A percentile compares a stretch with the other conserved stretches of the same genome.
Evolutionary conservation across 108 stramenopile species (phyloP).

Genomic region (Fragilaria radians): DNA sequence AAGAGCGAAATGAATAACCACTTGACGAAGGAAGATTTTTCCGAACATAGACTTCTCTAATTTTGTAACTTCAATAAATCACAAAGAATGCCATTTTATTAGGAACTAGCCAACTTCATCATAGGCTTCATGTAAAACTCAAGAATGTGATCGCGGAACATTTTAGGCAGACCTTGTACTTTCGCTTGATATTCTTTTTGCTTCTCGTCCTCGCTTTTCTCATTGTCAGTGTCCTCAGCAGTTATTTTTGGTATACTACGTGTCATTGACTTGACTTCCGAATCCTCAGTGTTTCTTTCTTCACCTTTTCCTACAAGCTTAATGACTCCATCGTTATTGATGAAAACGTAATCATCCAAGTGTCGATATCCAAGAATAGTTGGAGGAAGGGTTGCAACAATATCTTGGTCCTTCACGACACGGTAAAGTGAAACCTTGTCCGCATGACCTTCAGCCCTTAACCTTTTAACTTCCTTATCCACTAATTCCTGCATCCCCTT

Average conservation of each 20-base stretch:
- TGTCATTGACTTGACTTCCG: not conserved
- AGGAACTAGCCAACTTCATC: too few relatives aligned
- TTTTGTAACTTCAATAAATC: too few relatives aligned
- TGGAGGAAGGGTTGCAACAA: conserved; percentile 36
- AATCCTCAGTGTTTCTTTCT: not conserved
- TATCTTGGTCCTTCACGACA: conserved; percentile 40
- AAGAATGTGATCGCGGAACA: conserved; percentile 41
- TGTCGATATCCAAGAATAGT: conserved; percentile 29
- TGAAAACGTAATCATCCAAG: conserved; percentile 22
- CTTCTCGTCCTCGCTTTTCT: conserved; percentile 11
- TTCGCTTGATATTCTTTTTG: conserved; percentile 15
- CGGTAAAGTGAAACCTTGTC: conserved; percentile 34
- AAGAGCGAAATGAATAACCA: too few relatives aligned
- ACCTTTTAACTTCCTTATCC: conserved; percentile 15
- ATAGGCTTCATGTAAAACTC: conserved; percentile 40
- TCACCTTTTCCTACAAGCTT: not conserved
- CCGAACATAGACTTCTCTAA: too few relatives aligned
- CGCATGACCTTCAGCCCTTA: not conserved
- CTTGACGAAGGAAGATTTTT: too few relatives aligned
- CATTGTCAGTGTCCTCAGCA: conserved; percentile 6
- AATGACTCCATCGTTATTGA: conserved; percentile 27
- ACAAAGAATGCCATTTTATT: too few relatives aligned
- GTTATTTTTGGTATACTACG: not conserved
- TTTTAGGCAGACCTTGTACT: conserved; percentile 27
- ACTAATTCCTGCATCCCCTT: conserved; percentile 26